These are phyloP conservation scores for Fraxinus floribunda DNA, from an alignment of 305 asterid genomes.

Conservation along the genomic window DNA sequence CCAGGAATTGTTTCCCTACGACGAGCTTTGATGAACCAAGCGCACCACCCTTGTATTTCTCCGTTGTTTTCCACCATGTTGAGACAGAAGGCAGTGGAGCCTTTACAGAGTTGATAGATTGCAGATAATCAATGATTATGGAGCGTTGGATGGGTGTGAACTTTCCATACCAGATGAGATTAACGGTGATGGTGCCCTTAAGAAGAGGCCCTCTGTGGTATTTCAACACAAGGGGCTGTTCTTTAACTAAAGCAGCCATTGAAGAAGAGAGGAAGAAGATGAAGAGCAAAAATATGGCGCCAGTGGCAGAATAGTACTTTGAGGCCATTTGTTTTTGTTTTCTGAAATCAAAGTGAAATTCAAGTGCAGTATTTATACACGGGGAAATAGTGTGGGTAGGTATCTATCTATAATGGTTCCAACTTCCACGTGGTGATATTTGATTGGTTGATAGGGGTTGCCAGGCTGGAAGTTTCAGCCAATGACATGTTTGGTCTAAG, in stretches of 20 bases:
- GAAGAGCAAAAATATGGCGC: conserved; percentile 15
- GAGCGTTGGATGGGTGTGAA: conserved; percentile 73
- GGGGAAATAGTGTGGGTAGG: conserved; percentile 8
- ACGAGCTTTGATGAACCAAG: not conserved
- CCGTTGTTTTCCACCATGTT: conserved; percentile 30
- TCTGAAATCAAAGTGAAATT: not conserved
- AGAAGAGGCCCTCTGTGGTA: conserved; percentile 80
- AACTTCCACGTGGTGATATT: conserved; percentile 32
- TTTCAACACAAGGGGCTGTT: conserved; percentile 62
- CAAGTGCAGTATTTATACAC: conserved; percentile 28
- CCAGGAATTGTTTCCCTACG: conserved; percentile 20
- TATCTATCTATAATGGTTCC: conserved; percentile 1
- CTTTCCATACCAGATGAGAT: conserved; percentile 82
- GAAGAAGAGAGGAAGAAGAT: conserved; percentile 23
- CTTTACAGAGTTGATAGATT: conserved; percentile 43
- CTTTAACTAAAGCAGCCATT: conserved; percentile 56
- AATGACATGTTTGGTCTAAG: conserved; percentile 31
- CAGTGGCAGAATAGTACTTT: conserved; percentile 36
- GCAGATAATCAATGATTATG: conserved; percentile 69
- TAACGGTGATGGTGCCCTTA: conserved; percentile 70
- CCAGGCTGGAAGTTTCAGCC: conserved; percentile 49
- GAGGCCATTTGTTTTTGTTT: conserved; percentile 33
- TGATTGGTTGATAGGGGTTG: conserved; percentile 18
- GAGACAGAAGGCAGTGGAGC: conserved; percentile 58
- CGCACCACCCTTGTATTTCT: conserved; percentile 12